These are phyloP conservation scores for Camelina neglecta DNA, from an alignment of 345 rosid genomes.

Conservation along the genomic window DNA sequence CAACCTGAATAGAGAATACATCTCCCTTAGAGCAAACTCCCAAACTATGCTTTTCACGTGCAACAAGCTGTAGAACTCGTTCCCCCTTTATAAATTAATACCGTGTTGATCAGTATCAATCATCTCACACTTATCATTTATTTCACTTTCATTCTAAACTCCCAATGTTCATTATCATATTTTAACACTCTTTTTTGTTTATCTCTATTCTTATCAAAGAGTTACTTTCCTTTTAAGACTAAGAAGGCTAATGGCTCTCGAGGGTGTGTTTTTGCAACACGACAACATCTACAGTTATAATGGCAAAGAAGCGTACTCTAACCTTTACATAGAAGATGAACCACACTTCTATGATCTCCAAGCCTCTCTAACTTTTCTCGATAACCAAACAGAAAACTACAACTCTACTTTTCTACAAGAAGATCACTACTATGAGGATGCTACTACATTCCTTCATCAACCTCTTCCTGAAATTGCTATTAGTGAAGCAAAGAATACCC, in stretches of 20 bases:
- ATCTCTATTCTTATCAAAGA: not conserved
- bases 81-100: slow-evolving; percentile 28
- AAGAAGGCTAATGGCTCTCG: slow-evolving; percentile 64
- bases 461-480: slow-evolving; percentile 17
- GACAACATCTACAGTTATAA: slow-evolving; percentile 49
- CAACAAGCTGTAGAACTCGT: slow-evolving; percentile 37
- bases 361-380: slow-evolving; percentile 48
- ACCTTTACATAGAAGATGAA: slow-evolving; percentile 45
- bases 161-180: not conserved
- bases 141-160: not conserved
- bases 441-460: slow-evolving; percentile 16
- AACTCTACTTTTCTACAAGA: slow-evolving; percentile 35
- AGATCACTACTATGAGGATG: slow-evolving; percentile 24
- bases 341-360: slow-evolving; percentile 34
- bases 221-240: slow-evolving; percentile 1
- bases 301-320: slow-evolving; percentile 53
- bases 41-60: slow-evolving; percentile 46
- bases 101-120: not conserved
- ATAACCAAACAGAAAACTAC: slow-evolving; percentile 46
- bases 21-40: slow-evolving; percentile 47
- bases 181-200: slow-evolving; percentile 18
- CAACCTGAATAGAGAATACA: slow-evolving; percentile 43
- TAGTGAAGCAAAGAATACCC: slow-evolving; percentile 12
- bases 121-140: slow-evolving; percentile 13
- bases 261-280: slow-evolving; percentile 63